Conservation (phyloP, 768 basidiomycete species). For the Serpula lacrymans region DNA sequence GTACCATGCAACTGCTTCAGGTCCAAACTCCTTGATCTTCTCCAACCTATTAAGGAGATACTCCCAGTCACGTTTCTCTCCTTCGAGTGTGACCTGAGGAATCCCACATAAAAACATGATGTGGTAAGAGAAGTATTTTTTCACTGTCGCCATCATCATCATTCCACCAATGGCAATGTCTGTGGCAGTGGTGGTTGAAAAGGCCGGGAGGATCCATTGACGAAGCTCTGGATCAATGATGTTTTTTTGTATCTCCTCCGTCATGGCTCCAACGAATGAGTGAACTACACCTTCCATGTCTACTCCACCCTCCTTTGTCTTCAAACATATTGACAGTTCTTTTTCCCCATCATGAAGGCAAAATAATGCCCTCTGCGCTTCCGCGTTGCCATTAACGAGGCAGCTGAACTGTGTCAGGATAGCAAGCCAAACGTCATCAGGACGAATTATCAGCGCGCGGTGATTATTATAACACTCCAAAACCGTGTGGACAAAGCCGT, state of each 20-base stretch:
- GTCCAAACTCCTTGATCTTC: slow-evolving; percentile 19
- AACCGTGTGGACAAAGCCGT: slow-evolving; percentile 20
- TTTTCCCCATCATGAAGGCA: slow-evolving; percentile 32
- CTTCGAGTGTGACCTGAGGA: slow-evolving; percentile 21
- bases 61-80: slow-evolving; percentile 19
- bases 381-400: slow-evolving; percentile 22
- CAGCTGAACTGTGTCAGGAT: slow-evolving; percentile 34
- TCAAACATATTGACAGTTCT: slow-evolving; percentile 20
- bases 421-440: slow-evolving; percentile 42
- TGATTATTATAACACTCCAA: slow-evolving; percentile 17
- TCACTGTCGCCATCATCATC: background rate
- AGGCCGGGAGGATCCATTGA: slow-evolving; percentile 31
- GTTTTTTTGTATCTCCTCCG: slow-evolving; percentile 12
- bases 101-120: slow-evolving; percentile 18
- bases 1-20: slow-evolving; percentile 15
- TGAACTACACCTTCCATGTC: too few species aligned
- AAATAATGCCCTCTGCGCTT: slow-evolving; percentile 19
- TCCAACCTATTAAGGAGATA: slow-evolving; percentile 12
- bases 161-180: slow-evolving; percentile 18
- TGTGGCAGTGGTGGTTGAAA: slow-evolving; percentile 32
- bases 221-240: slow-evolving; percentile 16
- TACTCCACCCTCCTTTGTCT: too few species aligned
- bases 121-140: slow-evolving; percentile 18
- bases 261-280: slow-evolving; percentile 20
- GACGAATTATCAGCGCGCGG: slow-evolving; percentile 28